Percentiles rank a stretch among this genome's conserved stretches.
phyloP scores from a whole-genome alignment of 2,329 filamentous ascomycete species.

The Xylariaceae sp. region DNA sequence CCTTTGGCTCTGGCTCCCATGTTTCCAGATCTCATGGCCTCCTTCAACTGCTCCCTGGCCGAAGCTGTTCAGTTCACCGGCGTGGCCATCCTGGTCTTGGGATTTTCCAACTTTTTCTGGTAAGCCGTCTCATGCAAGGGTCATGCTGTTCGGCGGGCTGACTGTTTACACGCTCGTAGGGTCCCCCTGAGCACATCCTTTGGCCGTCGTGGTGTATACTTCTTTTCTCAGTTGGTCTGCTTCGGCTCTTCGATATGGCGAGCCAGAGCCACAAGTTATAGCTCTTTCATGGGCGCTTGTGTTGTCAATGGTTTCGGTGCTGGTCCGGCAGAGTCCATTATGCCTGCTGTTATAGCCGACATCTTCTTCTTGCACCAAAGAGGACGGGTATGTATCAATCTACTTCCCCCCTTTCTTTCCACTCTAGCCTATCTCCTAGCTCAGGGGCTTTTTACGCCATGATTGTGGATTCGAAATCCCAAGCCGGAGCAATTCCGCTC shows the following conservation, averaged over 20 bases:
- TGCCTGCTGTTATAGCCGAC: conserved; percentile 28
- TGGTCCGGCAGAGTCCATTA: conserved; percentile 26
- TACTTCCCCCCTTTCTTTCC: too few relatives aligned
- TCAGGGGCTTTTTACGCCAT: too few relatives aligned
- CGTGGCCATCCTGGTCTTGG: conserved; percentile 24
- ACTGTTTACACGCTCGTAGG: too few relatives aligned
- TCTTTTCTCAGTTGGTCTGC: too few relatives aligned
- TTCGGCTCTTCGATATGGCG: conserved; percentile 25
- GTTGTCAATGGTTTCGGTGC: conserved; percentile 25
- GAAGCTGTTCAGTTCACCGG: conserved; percentile 14
- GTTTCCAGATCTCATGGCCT: too few relatives aligned
- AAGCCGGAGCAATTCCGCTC: too few relatives aligned
- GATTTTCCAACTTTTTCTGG: conserved; percentile 27
- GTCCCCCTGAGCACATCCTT: too few relatives aligned
- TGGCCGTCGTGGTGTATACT: too few relatives aligned
- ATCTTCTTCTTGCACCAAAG: conserved; percentile 24
- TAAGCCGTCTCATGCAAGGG: too few relatives aligned
- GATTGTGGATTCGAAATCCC: too few relatives aligned
- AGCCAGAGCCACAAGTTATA: conserved; percentile 21
- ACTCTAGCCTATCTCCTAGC: too few relatives aligned
- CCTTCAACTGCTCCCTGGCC: background rate
- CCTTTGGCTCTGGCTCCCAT: conserved; percentile 28
- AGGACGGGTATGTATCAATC: too few relatives aligned
- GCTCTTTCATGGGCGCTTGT: conserved; percentile 24
- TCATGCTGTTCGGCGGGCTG: conserved; percentile 23